Evolutionary conservation across 768 basidiomycete species (phyloP).

Genomic region (Tubosaeta sp.): DNA sequence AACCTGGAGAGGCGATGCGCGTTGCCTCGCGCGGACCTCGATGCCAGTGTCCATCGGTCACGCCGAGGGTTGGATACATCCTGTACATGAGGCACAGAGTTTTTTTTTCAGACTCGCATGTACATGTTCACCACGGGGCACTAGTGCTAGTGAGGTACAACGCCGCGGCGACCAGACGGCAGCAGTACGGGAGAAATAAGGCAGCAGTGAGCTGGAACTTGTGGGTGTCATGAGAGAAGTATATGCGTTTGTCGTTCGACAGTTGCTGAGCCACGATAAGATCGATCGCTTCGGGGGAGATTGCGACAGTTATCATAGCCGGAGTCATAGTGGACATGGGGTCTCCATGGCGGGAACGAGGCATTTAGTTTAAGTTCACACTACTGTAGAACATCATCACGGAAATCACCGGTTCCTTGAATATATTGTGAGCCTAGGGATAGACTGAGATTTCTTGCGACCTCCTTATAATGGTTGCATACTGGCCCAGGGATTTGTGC

Average conservation of each 20-base stretch:
- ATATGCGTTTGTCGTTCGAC: too few relatives aligned
- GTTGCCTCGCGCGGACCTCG: neutral
- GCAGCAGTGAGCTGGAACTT: neutral
- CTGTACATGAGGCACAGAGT: conserved; percentile 1
- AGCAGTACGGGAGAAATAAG: neutral
- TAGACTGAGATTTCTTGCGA: too few relatives aligned
- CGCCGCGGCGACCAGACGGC: neutral
- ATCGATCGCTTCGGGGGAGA: neutral
- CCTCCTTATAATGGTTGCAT: too few relatives aligned
- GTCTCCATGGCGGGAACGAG: neutral
- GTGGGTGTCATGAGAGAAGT: neutral
- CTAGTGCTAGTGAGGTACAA: neutral
- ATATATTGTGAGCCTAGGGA: too few relatives aligned
- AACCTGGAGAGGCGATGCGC: neutral
- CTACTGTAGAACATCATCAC: too few relatives aligned
- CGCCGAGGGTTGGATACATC: too few relatives aligned
- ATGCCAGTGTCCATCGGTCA: too few relatives aligned
- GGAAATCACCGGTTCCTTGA: too few relatives aligned
- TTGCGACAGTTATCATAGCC: neutral
- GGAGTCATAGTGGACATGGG: neutral
- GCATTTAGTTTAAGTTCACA: neutral
- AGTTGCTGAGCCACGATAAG: neutral
- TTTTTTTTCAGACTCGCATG: neutral
- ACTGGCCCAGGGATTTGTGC: too few relatives aligned
- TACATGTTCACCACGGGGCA: conserved; percentile 1